Evolutionary conservation across 2,329 filamentous ascomycete species (phyloP), one percentile per base, ranked within the genome.

Genomic region (Cytospora mali): DNA sequence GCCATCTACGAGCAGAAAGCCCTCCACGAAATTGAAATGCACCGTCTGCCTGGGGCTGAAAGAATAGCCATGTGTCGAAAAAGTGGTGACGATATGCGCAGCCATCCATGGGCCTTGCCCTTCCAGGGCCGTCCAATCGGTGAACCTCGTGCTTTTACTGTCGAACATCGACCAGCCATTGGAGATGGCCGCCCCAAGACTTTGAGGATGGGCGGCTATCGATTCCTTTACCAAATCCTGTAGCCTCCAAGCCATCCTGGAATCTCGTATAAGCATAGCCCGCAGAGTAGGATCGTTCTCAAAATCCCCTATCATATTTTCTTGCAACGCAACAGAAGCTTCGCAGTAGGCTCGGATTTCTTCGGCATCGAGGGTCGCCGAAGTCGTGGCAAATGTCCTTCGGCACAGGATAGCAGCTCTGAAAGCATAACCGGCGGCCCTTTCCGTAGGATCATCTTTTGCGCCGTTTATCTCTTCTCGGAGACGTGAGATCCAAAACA

Each of bases 401-500:
- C 79, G 75, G 9, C 66, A 69, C 3, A 70, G 46, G 2, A 70
- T 59, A 14, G 69, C 67, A 0, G 85, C 80, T 72, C 80, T 81
- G 0, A 89, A 76, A 0, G 78, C 77, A 64, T 83, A 86, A 0
- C 68, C 66, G 3, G 79, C 75, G 6, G 73, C 72, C 28, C 75
- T 76, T 21, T 74, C 73, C 0, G 71, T 71, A 1, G 77, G 72
- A 0, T 72, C 69, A 21, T 83, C 77, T 0, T 55, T 71, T 0
- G 77, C 72, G 1, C 68, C 71, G 18, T 74, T 72, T 0, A 81
- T 75, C 53, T 86, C 82, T 0, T 69, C 62, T 0, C 81, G 77
- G 0, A 89, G 73, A 1, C 70, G 65, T 0, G 64, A 61, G 2
- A 83, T 77, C 88, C 88, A 90, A 0, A 67, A 51, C 0, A 78